phyloP scores from a whole-genome alignment of 345 rosid genomes.

The Moricandia arvensis region DNA sequence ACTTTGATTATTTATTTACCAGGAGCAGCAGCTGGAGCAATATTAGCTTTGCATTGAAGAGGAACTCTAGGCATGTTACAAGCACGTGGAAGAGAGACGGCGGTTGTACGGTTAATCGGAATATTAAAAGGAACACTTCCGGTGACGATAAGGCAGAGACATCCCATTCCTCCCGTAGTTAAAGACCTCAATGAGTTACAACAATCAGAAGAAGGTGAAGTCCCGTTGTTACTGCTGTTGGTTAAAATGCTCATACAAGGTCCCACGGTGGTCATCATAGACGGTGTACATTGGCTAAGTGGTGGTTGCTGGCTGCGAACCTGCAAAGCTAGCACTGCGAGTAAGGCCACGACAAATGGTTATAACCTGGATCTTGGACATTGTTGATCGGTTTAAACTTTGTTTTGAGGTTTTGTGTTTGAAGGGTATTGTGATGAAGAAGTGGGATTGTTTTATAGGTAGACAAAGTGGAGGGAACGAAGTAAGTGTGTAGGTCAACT shows the following conservation, averaged over 20 bases:
- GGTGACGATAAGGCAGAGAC: constrained; percentile 68
- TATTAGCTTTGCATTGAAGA: constrained; percentile 68
- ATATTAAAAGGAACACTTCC: constrained; percentile 66
- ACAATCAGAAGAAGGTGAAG: constrained; percentile 60
- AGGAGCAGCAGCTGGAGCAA: constrained; percentile 72
- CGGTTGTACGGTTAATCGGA: constrained; percentile 77
- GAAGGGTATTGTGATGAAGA: constrained; percentile 18
- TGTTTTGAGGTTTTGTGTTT: constrained; percentile 1
- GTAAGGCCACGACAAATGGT: background rate
- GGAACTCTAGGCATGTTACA: constrained; percentile 86
- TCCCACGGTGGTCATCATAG: constrained; percentile 51
- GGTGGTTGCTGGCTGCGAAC: constrained; percentile 47
- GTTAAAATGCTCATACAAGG: constrained; percentile 75
- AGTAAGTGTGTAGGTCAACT: constrained; percentile 25
- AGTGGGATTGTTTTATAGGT: constrained; percentile 26
- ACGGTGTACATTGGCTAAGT: constrained; percentile 50
- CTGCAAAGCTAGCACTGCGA: constrained; percentile 33
- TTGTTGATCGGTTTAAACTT: background rate
- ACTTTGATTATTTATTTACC: constrained; percentile 36
- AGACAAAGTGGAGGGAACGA: constrained; percentile 34
- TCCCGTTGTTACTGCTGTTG: constrained; percentile 58
- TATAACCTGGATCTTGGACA: constrained; percentile 19
- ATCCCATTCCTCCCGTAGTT: constrained; percentile 57
- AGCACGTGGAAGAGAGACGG: constrained; percentile 78
- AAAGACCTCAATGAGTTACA: constrained; percentile 65